Evolutionary conservation across 164 flowering plant species (phyloP), one percentile per base, ranked within the genome.

Genomic region (Stephania cephalantha): DNA sequence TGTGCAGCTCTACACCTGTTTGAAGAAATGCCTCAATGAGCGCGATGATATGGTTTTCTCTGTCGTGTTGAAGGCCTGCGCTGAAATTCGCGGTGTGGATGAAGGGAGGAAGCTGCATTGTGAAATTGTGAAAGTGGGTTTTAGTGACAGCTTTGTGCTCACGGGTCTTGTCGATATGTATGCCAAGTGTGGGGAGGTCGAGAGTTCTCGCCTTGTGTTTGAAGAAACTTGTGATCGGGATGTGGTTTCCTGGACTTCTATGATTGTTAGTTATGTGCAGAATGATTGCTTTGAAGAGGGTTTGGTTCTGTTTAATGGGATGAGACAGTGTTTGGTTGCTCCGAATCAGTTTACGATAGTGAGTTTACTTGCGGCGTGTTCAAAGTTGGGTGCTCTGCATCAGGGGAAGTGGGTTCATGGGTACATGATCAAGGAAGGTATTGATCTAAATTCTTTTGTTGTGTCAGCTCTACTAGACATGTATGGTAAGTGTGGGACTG

Each of bases 351-450:
- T 84, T 72, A 91, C 94, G 2, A 29, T 90, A 31, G 95, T 85
- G 69, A 88, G 87, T 75, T 67, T 91, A 63, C 78, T 88, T 18
- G 79, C 84, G 7, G 98, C 90, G 1, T 91, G 97, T 78, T 76
- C 86, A 5, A 88, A 85, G 78, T 75, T 91, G 70, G 80, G 85
- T 71, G 84, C 86, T 80, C 77, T 86, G 48, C 92, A 88, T 82
- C 95, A 90, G 67, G 97, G 98, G 55, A 89, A 85, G 70, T 93
- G 93, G 95, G 74, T 87, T 79, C 98, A 91, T 81, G 90, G 92
- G 8, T 85, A 78, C 82, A 70, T 85, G 70, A 85, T 93, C 55
- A 93, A 90, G 83, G 81, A 55, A 42, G 90, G 88, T 3, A 48
- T 84, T 18, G 78, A 82, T 29, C 42, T 86, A 35, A 85, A 82